Conservation (phyloP, 2,329 filamentous ascomycete genomes). For the Ceratocystis cacaofunesta region DNA sequence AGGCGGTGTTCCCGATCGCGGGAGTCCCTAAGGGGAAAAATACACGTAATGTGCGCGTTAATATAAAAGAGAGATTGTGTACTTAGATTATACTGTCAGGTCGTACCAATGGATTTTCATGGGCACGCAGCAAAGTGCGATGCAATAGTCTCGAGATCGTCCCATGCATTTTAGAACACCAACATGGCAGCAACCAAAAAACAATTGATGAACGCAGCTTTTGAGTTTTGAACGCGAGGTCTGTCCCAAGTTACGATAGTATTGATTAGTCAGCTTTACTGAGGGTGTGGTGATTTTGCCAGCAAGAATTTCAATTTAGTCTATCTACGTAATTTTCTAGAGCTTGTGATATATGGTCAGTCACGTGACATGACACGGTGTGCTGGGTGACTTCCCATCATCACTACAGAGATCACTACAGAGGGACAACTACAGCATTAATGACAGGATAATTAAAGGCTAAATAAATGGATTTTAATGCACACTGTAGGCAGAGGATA, state of each 20-base stretch:
- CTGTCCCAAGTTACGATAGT: background rate
- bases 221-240: background rate
- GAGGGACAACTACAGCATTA: background rate
- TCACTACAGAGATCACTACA: background rate
- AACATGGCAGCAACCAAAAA: background rate
- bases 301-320: background rate
- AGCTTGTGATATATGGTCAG: background rate
- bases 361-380: background rate
- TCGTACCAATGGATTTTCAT: constrained; percentile 78
- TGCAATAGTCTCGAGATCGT: constrained; percentile 29
- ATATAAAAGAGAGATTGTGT: too few species aligned
- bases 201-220: background rate
- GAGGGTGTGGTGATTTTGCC: background rate
- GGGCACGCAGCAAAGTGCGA: constrained; percentile 24
- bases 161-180: constrained; percentile 21
- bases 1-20: constrained; percentile 49
- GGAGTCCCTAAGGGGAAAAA: constrained; percentile 51
- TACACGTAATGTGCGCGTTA: background rate
- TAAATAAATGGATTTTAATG: background rate
- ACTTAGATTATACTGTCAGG: too few species aligned
- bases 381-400: too few species aligned
- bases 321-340: too few species aligned
- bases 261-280: too few species aligned
- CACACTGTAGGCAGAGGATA: background rate
- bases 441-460: background rate